Evolutionary conservation across 2,329 filamentous ascomycete species (phyloP), one percentile per base, ranked within the genome.

Genomic region (Aspergillus sp.): DNA sequence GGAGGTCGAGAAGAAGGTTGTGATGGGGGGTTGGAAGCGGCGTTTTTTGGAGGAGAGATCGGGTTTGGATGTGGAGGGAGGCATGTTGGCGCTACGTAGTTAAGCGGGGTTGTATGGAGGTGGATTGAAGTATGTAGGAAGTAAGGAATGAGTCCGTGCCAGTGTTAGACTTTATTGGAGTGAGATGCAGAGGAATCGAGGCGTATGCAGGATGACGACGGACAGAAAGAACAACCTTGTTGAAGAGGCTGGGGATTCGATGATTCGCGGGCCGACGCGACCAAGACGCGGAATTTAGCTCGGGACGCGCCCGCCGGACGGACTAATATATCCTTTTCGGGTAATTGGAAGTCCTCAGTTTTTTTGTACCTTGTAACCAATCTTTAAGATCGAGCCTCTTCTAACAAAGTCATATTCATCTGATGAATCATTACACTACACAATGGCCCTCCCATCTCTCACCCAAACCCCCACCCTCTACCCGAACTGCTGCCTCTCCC

Each of bases 11-110:
- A 79, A 79, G 69, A 73, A 80, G 25, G 66, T 72, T 28, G 77
- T 79, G 60, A 80, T 78, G 5, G 79, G 75, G n/a, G 75, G 70
- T 70, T 79, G 77, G 69, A 80, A 81, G 64, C 79, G 78, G 57
- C 79, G 75, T 59, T 78, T 77, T 67, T 81, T 81, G 34, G 71
- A 60, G 5, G 53, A 7, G 48, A 57, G 45, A 30, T 43, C 23
- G 30, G 28, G 48, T 38, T 53, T 51, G 41, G 52, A 47, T 31
- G 25, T 22, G 34, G 31, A 41, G 23, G 31, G 31, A 30, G 53
- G n/a, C 53, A 55, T 55, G 53, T 49, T 54, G 15, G 41, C 38
- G n/a, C 34, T 7, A 38, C 22, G 19, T 13, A 8, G 25, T 25
- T 28, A 22, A 38, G 11, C 28, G 51, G 30, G 28, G 25, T 23